phyloP scores from a whole-genome alignment of 495 filamentous ascomycete species.

The Massariosphaeria phaeospora region DNA sequence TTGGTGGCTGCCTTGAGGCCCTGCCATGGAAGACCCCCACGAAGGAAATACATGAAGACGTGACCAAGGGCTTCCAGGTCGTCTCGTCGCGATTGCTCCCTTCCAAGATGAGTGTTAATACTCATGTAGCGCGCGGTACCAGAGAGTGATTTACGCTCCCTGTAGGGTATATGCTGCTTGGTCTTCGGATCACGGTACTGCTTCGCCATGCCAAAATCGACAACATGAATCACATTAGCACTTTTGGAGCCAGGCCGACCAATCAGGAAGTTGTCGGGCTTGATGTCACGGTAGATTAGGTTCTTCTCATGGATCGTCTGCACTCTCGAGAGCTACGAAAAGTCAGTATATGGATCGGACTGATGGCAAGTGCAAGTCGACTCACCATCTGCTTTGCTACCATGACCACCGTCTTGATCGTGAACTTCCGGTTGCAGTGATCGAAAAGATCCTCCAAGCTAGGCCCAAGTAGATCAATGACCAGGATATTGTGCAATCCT shows the following conservation, averaged over 20 bases:
- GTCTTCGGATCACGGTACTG: slow-evolving; percentile 99
- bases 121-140: slow-evolving; percentile 99
- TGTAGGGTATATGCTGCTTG: slow-evolving; percentile 98
- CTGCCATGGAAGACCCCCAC: slow-evolving; percentile 96
- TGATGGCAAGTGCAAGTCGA: slow-evolving; percentile 15
- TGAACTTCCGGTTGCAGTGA: slow-evolving; percentile 91
- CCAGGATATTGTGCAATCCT: slow-evolving; percentile 97
- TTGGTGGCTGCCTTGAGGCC: slow-evolving; percentile 98
- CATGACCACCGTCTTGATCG: slow-evolving; percentile 98
- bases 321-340: slow-evolving; percentile 77
- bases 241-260: slow-evolving; percentile 88
- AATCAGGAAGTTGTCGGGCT: slow-evolving; percentile 99
- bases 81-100: slow-evolving; percentile 94
- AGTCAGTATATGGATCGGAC: slow-evolving; percentile 13
- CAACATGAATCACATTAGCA: slow-evolving; percentile 96
- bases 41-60: slow-evolving; percentile 99
- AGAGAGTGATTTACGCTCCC: slow-evolving; percentile 94
- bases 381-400: slow-evolving; percentile 98
- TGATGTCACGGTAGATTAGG: slow-evolving; percentile 98
- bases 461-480: slow-evolving; percentile 95
- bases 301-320: slow-evolving; percentile 99
- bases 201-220: slow-evolving; percentile 99
- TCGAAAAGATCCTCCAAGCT: slow-evolving; percentile 98
- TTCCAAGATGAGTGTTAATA: slow-evolving; percentile 97
- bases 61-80: slow-evolving; percentile 95